Percentiles rank a stretch among this genome's conserved stretches.
Conservation (phyloP, 805 yeast species). For the Candida arabinofermentans region DNA sequence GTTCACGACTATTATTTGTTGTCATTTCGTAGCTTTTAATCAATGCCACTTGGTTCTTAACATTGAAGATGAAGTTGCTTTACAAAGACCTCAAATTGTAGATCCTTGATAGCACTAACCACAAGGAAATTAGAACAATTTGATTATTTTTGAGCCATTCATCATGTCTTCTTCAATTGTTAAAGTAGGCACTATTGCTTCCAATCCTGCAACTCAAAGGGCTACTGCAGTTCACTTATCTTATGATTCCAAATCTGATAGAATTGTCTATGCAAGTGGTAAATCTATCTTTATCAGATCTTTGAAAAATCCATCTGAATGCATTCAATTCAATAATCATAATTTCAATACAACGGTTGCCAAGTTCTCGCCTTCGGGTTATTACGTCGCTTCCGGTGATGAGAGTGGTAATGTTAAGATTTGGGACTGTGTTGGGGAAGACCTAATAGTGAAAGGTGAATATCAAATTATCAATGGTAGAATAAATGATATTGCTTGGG, state of each 20-base stretch:
- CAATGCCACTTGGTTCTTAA: no score
- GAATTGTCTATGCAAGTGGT: slow-evolving; percentile 80
- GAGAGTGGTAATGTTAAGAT: slow-evolving; percentile 83
- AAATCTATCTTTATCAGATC: slow-evolving; percentile 73
- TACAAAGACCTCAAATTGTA: no score
- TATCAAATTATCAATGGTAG: slow-evolving; percentile 72
- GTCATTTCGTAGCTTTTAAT: no score
- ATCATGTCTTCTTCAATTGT: slow-evolving; percentile 18
- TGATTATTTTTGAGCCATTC: not conserved
- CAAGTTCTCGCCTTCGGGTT: slow-evolving; percentile 84
- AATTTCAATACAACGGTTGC: slow-evolving; percentile 73
- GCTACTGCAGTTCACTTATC: slow-evolving; percentile 70
- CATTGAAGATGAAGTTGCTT: no score
- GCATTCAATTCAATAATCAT: slow-evolving; percentile 74
- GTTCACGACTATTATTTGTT: no score
- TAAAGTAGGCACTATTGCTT: slow-evolving; percentile 46
- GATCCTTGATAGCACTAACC: no score
- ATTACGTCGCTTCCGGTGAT: slow-evolving; percentile 89
- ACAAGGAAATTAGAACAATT: no score
- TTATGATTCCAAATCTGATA: slow-evolving; percentile 62
- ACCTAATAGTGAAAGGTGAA: slow-evolving; percentile 68
- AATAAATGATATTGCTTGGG: slow-evolving; percentile 86
- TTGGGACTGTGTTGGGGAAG: slow-evolving; percentile 69
- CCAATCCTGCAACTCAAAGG: slow-evolving; percentile 75
- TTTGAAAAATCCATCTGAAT: slow-evolving; percentile 45